Base-by-base conservation (phyloP, 306 rosid genomes). In the Pterocarpus macrocarpus region DNA sequence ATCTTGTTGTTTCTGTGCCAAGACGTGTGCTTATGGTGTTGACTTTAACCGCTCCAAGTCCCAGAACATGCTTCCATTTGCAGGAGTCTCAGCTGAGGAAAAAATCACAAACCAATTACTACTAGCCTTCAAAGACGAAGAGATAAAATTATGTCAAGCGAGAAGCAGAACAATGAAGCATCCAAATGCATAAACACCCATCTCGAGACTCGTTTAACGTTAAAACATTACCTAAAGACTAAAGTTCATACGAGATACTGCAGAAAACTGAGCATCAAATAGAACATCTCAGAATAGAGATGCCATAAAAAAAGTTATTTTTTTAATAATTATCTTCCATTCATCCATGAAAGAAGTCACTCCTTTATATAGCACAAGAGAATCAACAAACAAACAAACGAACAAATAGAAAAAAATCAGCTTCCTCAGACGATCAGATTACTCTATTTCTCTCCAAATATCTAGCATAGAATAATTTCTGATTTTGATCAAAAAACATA, bases 51-150 rank as follows among this genome's bases (percentile, higher is more conserved):
- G 16, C 88, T 88, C 89, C 43, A 81, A 88, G 72, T 88, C 90
- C 84, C 83, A 85, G 87, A 89, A 85, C 88, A 89, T 92, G 68
- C 88, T 86, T 85, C 82, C 89, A 82, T 85, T 81, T 79, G 84
- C 82, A 58, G 38, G 67, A 64, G 75, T 50, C 43, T 85, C 71
- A 84, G 55, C 91, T 83, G 88, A 28, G 69, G 16, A 50, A 11
- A 49, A 80, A 82, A 15, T 9, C 15, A 66, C 55, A 62, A 39
- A 82, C 36, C 64, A 62, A 64, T 52, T 34, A 64, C 71, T 58
- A 63, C 33, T 38, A 72, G 12, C 64, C 76, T 75, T 81, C 28
- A 75, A 5, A 47, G 2, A 69, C 81, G 36, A 69, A 44, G 13
- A 47, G 36, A 17, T 41, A 53, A 71, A 39, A 71, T 58, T 16